These are phyloP conservation scores for Chrysanthemum makinoi DNA, from an alignment of 129 eudicot species.

Conservation along the genomic window DNA sequence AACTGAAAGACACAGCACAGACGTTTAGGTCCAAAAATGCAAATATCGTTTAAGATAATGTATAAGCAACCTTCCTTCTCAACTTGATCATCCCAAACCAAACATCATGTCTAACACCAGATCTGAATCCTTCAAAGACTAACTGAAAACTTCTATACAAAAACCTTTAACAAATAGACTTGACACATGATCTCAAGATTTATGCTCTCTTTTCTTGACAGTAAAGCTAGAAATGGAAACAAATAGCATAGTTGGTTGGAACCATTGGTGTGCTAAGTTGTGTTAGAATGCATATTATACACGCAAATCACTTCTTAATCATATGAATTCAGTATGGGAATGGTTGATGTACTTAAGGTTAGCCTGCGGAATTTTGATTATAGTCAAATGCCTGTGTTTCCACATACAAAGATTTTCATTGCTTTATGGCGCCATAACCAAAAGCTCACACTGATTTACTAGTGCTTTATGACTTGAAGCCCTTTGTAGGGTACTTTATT, in stretches of 20 bases:
- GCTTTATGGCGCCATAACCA: not conserved
- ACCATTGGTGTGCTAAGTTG: not conserved
- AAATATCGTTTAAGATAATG: not conserved
- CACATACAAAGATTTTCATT: not conserved
- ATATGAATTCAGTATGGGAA: not conserved
- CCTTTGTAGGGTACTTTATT: not conserved
- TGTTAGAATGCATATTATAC: not conserved
- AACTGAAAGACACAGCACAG: not conserved
- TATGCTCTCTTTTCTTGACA: not conserved
- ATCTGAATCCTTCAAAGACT: no score
- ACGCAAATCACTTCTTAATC: not conserved
- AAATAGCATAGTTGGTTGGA: not conserved
- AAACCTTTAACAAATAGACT: not conserved
- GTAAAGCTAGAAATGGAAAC: not conserved
- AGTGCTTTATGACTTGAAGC: no score
- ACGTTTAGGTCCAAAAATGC: conserved; percentile 18
- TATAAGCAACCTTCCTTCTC: no score
- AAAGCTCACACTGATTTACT: no score
- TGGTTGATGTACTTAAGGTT: no score
- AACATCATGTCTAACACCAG: not conserved
- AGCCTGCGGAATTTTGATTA: no score
- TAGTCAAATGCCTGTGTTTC: not conserved
- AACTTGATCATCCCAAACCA: not conserved
- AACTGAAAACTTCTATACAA: not conserved
- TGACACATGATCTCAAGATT: not conserved